Evolutionary conservation across 306 rosid genomes (phyloP), one percentile per base, ranked within the genome.

Genomic region (Lathyrus sativus): DNA sequence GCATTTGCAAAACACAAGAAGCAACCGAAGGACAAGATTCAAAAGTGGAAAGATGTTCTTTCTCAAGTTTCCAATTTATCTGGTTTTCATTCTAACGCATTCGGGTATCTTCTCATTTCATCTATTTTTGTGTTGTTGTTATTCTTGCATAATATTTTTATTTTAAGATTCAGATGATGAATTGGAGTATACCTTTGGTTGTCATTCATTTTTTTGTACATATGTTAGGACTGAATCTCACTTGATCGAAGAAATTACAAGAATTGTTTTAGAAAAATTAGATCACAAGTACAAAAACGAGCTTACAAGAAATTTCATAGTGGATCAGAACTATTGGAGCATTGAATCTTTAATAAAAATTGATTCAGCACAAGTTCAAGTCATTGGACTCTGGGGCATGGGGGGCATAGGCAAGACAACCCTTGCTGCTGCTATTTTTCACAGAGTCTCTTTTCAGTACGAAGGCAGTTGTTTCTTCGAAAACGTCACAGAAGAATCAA

Each of bases 331-430:
- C 19, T 39, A 35, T 4, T 8, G 4, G 19, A 46, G 1, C 0
- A 2, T 26, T 56, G 46, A 57, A 46, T 39, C 69, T 24, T 57
- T 8, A 1, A 3, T 77, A 6, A 31, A 13, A 55, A 24, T 9
- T 9, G 45, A 55, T 1, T 5, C 76, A 46, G 14, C 4, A 3
- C 41, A 56, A 45, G 42, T 71, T 26, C 13, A 22, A 46, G 29
- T 65, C 3, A 26, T 77, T 56, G 81, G 81, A 65, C 46, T 77
- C 26, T 65, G 76, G 76, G 81, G 73, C 24, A 71, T 77, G 73
- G 68, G 68, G 1, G 68, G 81, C 10, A 71, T 71, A 4, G 76
- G 81, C 4, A 77, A 77, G 19, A 77, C 81, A 55, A 45, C 68
- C 2, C 11, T 76, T 70, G 81, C 76, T 0, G 39, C 35, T 5